These are phyloP conservation scores for Silene vulgaris DNA, from an alignment of 179 eudicot species.

Conservation along the genomic window DNA sequence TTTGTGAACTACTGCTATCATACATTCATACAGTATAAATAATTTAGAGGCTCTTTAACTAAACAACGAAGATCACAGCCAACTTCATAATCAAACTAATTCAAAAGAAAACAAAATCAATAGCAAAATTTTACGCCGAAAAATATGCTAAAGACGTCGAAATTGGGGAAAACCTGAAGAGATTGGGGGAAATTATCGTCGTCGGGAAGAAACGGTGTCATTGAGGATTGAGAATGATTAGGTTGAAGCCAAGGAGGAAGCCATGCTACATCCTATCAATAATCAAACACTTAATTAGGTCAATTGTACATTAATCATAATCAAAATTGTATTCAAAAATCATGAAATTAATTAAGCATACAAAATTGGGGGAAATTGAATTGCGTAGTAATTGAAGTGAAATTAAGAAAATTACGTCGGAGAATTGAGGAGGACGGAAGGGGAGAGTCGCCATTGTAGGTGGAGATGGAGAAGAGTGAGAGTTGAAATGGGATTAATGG, in stretches of 20 bases:
- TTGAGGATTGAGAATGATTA: conserved; percentile 21
- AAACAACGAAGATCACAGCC: not conserved
- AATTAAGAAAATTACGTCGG: conserved; percentile 31
- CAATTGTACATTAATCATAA: not conserved
- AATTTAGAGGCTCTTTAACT: not conserved
- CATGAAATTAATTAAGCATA: not conserved
- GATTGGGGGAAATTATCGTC: conserved; percentile 13
- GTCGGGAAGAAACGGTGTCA: conserved; percentile 16
- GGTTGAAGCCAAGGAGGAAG: conserved; percentile 57
- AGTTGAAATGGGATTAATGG: not conserved
- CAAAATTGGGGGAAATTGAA: not conserved
- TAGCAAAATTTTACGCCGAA: not conserved
- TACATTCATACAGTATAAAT: not conserved
- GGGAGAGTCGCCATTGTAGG: conserved; percentile 30
- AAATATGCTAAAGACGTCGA: not conserved
- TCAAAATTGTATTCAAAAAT: not conserved
- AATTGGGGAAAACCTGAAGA: conserved; percentile 22
- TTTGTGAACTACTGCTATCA: not conserved
- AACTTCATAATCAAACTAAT: not conserved
- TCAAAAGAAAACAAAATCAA: not conserved
- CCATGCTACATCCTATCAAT: conserved; percentile 44
- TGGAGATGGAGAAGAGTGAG: too few species aligned
- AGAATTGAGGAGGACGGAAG: conserved; percentile 47
- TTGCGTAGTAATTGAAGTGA: not conserved
- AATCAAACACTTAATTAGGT: not conserved